Percentiles rank a stretch among this genome's conserved stretches.
Conservation (phyloP, 768 basidiomycete species). For the Pleurotus ostreatus region DNA sequence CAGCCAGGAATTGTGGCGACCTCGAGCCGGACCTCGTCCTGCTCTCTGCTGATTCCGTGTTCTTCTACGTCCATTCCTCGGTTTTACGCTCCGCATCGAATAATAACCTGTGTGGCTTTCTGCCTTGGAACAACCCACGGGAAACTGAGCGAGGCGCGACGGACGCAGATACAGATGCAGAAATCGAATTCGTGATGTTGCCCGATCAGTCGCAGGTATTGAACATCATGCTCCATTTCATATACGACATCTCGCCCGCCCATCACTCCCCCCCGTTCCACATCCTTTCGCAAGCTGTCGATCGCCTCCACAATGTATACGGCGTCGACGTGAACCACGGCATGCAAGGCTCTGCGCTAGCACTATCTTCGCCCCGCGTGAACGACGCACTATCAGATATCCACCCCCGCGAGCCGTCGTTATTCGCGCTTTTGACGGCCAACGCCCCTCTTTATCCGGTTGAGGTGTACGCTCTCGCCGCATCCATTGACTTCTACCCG, state of each 20-base stretch:
- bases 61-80: constrained; percentile 1
- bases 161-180: neutral
- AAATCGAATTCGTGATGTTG: neutral
- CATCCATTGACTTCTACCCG: neutral
- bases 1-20: neutral
- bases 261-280: neutral
- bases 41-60: constrained; percentile 1
- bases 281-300: neutral
- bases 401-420: neutral
- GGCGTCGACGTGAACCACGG: neutral
- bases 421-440: neutral
- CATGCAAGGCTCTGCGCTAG: neutral
- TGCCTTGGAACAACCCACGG: too few species aligned
- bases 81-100: neutral
- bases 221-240: neutral
- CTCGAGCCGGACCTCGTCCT: neutral
- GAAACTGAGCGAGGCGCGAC: neutral
- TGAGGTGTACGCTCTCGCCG: neutral
- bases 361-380: neutral
- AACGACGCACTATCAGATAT: neutral
- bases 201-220: neutral
- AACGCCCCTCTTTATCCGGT: neutral
- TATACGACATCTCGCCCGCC: constrained; percentile 2
- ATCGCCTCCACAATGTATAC: neutral
- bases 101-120: neutral